Base-by-base conservation (phyloP, 768 basidiomycete species). In the Fomitopsis pulvina region DNA sequence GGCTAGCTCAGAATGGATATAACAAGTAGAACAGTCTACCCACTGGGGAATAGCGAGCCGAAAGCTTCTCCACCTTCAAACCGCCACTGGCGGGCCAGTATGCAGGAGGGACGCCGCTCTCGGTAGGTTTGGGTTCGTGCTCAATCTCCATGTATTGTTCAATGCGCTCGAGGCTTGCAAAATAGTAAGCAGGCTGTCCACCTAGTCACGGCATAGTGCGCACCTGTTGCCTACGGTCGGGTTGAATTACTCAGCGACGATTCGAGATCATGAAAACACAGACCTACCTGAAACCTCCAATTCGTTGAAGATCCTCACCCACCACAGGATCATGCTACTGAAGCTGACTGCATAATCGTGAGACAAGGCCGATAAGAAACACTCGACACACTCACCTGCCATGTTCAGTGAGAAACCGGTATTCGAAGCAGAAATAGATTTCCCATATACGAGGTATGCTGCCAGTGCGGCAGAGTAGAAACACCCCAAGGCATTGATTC, bases 1-100 rank as follows among this genome's bases (percentile, higher is more conserved):
- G 18, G 57, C n/a, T 7, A 50, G 2, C 7, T 48, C 20, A 52
- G 14, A 7, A 27, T 2, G 4, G 18, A 22, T 49, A 22, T 2
- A 10, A 0, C 10, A 12, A 22, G 11, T 34, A 28, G 28, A 20
- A 22, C 9, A 45, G 3, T 22, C 11, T 16, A 47, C 60, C 26
- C 54, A 65, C 67, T 4, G 47, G 41, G 26, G 71, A 71, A 53
- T 77, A 77, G 29, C 68, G 66, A 1, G 79, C 79, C 22, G 69
- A 72, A 5, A 81, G 62, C 40, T 74, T 69, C 51, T 80, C 73
- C 1, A 78, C 72, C 3, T 60, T 56, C 26, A 81, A 61, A 5
- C 68, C 62, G 1, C 80, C 80, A n/a, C 74, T 75, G 1, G 79
- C 68, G 4, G 80, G 80, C 80, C 80, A 83, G 47, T 79, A 75